Base-by-base conservation (phyloP, 2,329 filamentous ascomycete species). In the Triangularia verruculosa region DNA sequence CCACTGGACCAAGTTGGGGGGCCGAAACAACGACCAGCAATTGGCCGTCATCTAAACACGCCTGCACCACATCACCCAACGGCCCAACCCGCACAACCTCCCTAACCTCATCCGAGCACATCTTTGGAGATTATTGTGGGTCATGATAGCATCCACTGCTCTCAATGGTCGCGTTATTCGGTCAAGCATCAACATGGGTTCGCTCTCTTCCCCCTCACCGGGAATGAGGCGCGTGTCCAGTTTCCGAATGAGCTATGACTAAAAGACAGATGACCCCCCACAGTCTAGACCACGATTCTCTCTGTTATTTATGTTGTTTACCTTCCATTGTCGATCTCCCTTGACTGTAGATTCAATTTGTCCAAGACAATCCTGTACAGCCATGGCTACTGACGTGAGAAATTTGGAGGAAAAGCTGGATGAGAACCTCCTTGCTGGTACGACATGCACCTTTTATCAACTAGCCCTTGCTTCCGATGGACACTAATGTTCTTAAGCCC, bases 381-480 rank as follows among this genome's bases (percentile, higher is more conserved):
- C 25, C 32, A 67, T 69, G 66, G 61, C 67, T 25, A 66, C 58
- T 34, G 66, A 67, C 54, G 54, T 32, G 24, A 58, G 64, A 53
- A 52, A 65, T 30, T 63, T 66, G 8, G 66, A 63, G 7, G 58
- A 62, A 47, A 67, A 62, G 61, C 52, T 69, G 28, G 67, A 67
- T 25, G 66, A 66, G 24, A 67, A 58, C 55, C 61, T 66, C 24
- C 57, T 67, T 4, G 67, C 64, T 6, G 66, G 65, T 67, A 61
- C 4, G 57, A 57, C n/a, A 51, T 2, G 8, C 27, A 2, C 13
- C 15, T 34, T 12, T 13, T 24, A 27, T n/a, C 24, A 6, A 59
- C 54, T 20, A 20, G 15, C 17, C 1, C n/a, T 27, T 15, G 6
- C 34, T 1, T 5, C 12, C n/a, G 22, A 34, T 24, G 8, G 11